Evolutionary conservation across 1,139 yeast genomes (phyloP), one percentile per base, ranked within the genome.

Genomic region (Blastobotrys apis): DNA sequence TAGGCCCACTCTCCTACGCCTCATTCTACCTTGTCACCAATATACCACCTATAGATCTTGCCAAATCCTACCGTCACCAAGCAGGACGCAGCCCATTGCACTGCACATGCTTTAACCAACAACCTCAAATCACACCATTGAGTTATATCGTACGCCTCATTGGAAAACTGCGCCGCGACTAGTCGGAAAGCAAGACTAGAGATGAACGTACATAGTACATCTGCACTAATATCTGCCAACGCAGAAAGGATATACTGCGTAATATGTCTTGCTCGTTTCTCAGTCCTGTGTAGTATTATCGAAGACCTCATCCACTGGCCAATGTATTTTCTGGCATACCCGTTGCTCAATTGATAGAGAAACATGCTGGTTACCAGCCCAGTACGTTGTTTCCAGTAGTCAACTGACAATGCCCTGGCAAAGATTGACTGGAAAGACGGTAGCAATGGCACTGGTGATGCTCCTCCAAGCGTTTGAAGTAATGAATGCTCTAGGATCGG

Each of bases 71-170:
- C 3, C 3, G 30, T n/a, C 12, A 29, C n/a, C 2, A 5, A 12
- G 21, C 41, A 38, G 4, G 41, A 16, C 3, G 31, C 35, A 9
- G 16, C 36, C 41, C 41, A 38, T 31, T 38, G 36, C 5, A 38
- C 17, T n/a, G 36, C 34, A 21, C 35, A 30, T 13, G 36, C 35
- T 12, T 31, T 22, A 12, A 25, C 12, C 17, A 38, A 20, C 30
- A 23, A 4, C 15, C 36, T 20, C 41, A 35, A 38, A 38, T 38
- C 41, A 9, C 33, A 23, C 20, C 8, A 17, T 17, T 32, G 20
- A 15, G 8, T 30, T 10, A 8, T 9, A 30, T 13, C 10, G 15
- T 13, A 30, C 15, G 15, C 33, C 9, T 13, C 13, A 6, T 13
- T 15, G 13, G 27, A 25, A 25, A 9, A 25, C 8, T 25, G 12